These are phyloP conservation scores for Citrus hindsii DNA, from an alignment of 345 rosid genomes.

Conservation along the genomic window DNA sequence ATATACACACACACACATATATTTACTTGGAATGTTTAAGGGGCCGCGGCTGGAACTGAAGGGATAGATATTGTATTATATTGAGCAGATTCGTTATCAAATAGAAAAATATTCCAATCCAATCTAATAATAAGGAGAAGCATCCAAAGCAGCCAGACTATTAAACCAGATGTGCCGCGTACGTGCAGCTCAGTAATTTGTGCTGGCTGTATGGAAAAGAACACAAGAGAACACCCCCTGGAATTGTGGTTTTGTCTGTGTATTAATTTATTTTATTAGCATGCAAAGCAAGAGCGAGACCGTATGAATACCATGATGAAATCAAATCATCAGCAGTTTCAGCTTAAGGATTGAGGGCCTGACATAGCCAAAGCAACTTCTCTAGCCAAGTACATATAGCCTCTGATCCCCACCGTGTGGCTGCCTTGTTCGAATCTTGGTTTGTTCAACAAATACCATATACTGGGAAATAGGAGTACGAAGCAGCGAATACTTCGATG, in stretches of 20 bases:
- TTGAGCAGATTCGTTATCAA: background rate
- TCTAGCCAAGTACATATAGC: background rate
- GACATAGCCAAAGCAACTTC: slow-evolving; percentile 5
- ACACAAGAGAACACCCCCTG: background rate
- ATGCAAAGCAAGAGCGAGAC: slow-evolving; percentile 4
- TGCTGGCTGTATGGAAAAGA: background rate
- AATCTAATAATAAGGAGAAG: background rate
- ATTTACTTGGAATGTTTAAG: background rate
- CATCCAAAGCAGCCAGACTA: slow-evolving; percentile 14
- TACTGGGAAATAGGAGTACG: background rate
- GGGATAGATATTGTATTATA: background rate
- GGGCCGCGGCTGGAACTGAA: background rate
- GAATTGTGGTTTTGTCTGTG: slow-evolving; percentile 12
- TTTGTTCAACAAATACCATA: slow-evolving; percentile 3
- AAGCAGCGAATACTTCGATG: background rate
- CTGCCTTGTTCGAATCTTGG: slow-evolving; percentile 6
- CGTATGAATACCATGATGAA: slow-evolving; percentile 1
- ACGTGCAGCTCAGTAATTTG: background rate
- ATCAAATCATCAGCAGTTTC: background rate
- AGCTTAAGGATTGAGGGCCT: slow-evolving; percentile 5
- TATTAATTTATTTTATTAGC: background rate
- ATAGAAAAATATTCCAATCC: background rate
- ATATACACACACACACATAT: no score
- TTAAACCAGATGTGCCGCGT: background rate
- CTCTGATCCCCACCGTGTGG: slow-evolving; percentile 5